Percentiles rank a stretch among this genome's conserved stretches.
phyloP scores from a whole-genome alignment of 106 monocot genomes.

The Dendrobium officinale region DNA sequence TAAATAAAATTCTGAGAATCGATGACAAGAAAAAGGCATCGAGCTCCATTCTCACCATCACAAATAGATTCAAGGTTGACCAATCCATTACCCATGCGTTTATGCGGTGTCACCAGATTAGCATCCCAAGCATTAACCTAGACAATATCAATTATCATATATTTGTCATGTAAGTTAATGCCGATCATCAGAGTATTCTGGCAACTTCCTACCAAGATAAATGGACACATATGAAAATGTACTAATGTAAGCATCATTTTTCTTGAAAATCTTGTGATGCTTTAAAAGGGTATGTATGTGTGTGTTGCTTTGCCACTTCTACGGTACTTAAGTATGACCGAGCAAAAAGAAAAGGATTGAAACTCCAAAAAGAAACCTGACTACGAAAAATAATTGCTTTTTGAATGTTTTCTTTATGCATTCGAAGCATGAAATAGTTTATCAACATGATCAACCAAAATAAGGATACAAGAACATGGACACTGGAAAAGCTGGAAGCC shows the following conservation, averaged over 20 bases:
- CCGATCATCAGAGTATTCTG: not conserved
- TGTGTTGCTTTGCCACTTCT: not conserved
- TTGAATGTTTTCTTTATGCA: not conserved
- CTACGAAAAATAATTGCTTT: too few relatives aligned
- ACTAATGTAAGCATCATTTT: not conserved
- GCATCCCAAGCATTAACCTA: slow-evolving; percentile 96
- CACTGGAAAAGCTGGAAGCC: too few relatives aligned
- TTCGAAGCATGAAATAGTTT: not conserved
- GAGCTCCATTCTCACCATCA: slow-evolving; percentile 58
- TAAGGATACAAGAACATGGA: too few relatives aligned
- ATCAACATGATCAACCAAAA: too few relatives aligned
- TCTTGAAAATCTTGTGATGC: too few relatives aligned
- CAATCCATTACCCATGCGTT: slow-evolving; percentile 74
- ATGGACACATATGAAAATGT: too few relatives aligned
- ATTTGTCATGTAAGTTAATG: not conserved
- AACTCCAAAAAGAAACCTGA: too few relatives aligned
- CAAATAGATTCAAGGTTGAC: slow-evolving; percentile 62
- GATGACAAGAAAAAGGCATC: not conserved
- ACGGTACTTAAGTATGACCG: not conserved
- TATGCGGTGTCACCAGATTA: slow-evolving; percentile 86
- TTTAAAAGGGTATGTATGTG: not conserved
- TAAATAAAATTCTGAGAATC: not conserved
- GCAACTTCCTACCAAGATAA: not conserved
- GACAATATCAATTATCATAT: not conserved
- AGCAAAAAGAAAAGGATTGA: not conserved